Base-by-base conservation (phyloP, 495 filamentous ascomycete species). In the Astrothelium macrocarpum region DNA sequence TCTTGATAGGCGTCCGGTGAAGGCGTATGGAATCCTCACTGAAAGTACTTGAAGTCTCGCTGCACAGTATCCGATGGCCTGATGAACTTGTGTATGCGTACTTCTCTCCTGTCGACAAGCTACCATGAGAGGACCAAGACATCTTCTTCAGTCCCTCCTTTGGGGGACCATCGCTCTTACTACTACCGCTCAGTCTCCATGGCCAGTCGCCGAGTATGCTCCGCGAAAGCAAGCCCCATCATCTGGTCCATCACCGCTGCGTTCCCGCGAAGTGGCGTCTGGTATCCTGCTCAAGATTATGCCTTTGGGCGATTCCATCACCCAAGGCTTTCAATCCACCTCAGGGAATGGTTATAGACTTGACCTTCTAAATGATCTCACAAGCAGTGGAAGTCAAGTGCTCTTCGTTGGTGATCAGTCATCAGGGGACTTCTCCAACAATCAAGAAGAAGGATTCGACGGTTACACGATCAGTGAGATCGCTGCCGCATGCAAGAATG, bases 271-370 rank as follows among this genome's bases (percentile, higher is more conserved):
- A 16, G 36, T 42, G 36, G 16, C 36, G 16, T 16, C 36, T 59
- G 53, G 53, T 32, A 32, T 64, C 36, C 49, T 25, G 32, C 53
- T 59, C 46, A 64, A 64, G 49, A 64, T 64, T 31, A 59, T 64
- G 62, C 62, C 62, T 9, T 42, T 64, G 26, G 62, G 62, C 53
- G 53, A 49, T 25, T 64, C 62, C 23, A 64, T 64, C 53, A 53
- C 59, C 14, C 59, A 25, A n/a, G 62, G 62, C n/a, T n/a, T 18
- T 23, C 46, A 64, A 16, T 60, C 31, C 16, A 64, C 62, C 14
- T 49, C 56, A 31, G 49, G 49, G 25, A 64, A 64, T 59, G 62
- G 62, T 46, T 64, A 59, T 32, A 49, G 62, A 29, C 62, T 64
- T 23, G 16, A 36, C 28, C 62, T 64, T n/a, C 62, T 32, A 23